These are phyloP conservation scores for Abortiporus biennis DNA, from an alignment of 1,284 basidiomycete genomes.

Conservation along the genomic window DNA sequence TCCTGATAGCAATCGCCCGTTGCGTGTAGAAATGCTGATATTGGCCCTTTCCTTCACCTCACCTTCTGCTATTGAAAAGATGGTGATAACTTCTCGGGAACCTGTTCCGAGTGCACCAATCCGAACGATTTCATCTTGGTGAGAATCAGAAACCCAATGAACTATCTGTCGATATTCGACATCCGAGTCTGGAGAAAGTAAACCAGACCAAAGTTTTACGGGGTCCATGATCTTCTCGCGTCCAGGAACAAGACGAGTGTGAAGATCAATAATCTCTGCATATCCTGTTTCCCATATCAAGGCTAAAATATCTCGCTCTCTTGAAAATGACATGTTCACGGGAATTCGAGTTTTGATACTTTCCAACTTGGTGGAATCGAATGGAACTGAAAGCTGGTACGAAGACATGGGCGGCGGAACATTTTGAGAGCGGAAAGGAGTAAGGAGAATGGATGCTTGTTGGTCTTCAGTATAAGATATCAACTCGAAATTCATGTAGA, in stretches of 20 bases:
- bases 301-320: slow-evolving; percentile 53
- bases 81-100: slow-evolving; percentile 14
- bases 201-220: slow-evolving; percentile 39
- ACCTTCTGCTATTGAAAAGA: slow-evolving; percentile 10
- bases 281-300: slow-evolving; percentile 63
- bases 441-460: slow-evolving; percentile 73
- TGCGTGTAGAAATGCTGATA: slow-evolving; percentile 25
- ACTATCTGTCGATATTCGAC: slow-evolving; percentile 20
- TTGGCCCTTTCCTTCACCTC: slow-evolving; percentile 8
- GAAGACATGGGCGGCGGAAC: slow-evolving; percentile 95
- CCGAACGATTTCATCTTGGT: slow-evolving; percentile 4
- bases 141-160: background rate
- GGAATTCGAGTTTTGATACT: slow-evolving; percentile 37
- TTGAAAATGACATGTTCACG: slow-evolving; percentile 62
- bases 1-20: slow-evolving; percentile 38
- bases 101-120: slow-evolving; percentile 16
- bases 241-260: slow-evolving; percentile 57
- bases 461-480: background rate
- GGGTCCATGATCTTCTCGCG: slow-evolving; percentile 64
- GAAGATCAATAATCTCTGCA: slow-evolving; percentile 66
- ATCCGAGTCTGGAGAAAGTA: no score
- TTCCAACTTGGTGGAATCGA: slow-evolving; percentile 12
- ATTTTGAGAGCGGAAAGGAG: slow-evolving; percentile 91
- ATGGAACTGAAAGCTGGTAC: slow-evolving; percentile 44
- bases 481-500: background rate